Evolutionary conservation across 2,329 filamentous ascomycete genomes (phyloP).

Genomic region (Geoglossum cookeanum): DNA sequence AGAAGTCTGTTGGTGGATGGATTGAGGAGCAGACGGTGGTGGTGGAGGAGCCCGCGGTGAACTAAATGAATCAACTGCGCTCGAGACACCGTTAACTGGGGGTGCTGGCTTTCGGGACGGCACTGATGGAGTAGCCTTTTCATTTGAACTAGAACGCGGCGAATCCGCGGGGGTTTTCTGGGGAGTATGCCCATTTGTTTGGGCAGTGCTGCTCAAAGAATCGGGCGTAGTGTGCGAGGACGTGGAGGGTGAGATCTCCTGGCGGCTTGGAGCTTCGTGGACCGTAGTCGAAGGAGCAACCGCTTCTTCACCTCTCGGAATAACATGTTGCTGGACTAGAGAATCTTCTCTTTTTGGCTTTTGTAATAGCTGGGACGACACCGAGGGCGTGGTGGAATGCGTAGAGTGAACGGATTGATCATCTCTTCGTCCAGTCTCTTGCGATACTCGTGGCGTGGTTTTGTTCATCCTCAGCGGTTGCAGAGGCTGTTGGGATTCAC

Average conservation of each 20-base stretch:
- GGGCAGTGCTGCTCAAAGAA: background rate
- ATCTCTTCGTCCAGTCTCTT: conserved; percentile 38
- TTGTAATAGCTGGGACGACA: conserved; percentile 11
- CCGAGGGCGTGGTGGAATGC: conserved; percentile 19
- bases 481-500: conserved; percentile 6
- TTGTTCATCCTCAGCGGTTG: conserved; percentile 20
- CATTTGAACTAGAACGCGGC: background rate
- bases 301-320: conserved; percentile 44
- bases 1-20: conserved; percentile 13
- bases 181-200: conserved; percentile 9
- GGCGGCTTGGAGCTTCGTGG: background rate
- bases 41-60: conserved; percentile 20
- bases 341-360: conserved; percentile 41
- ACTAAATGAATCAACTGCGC: background rate
- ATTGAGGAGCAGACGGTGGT: conserved; percentile 16
- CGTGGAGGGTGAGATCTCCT: background rate
- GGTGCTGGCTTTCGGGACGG: background rate
- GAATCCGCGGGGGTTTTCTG: conserved; percentile 3
- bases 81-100: background rate
- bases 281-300: background rate
- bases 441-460: conserved; percentile 34
- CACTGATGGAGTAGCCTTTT: background rate
- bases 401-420: conserved; percentile 22
- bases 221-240: background rate
- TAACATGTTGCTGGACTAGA: conserved; percentile 29